Conservation (phyloP, 2,329 filamentous ascomycete genomes). For the Scolecobasidium constrictum region DNA sequence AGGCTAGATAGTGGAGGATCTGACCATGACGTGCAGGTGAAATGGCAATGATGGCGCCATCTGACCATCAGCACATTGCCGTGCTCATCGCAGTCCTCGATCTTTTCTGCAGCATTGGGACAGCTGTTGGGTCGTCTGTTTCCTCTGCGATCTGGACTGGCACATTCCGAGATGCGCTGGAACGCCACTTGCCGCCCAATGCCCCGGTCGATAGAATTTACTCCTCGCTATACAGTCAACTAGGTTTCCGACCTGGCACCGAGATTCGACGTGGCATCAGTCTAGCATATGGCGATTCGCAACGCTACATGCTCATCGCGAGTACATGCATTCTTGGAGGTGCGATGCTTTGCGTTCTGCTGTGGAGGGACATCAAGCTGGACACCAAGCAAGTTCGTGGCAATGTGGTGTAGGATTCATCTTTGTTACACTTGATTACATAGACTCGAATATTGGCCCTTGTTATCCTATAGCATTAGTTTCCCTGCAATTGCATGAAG, state of each 20-base stretch:
- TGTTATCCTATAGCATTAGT: no score
- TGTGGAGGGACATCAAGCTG: constrained; percentile 7
- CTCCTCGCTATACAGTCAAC: constrained; percentile 2
- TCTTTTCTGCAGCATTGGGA: constrained; percentile 18
- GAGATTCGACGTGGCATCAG: constrained; percentile 1
- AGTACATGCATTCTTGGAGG: constrained; percentile 2
- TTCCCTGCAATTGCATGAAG: no score
- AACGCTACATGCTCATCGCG: constrained; percentile 8
- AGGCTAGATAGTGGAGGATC: no score
- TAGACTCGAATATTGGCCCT: no score
- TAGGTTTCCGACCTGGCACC: constrained; percentile 5
- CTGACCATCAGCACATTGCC: constrained; percentile 22
- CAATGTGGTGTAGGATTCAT: no score
- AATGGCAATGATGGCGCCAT: constrained; percentile 18
- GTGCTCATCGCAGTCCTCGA: constrained; percentile 19
- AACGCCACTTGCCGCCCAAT: not conserved
- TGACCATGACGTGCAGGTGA: no score
- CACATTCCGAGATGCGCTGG: constrained; percentile 12
- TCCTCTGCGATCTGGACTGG: constrained; percentile 23
- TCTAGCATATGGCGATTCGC: constrained; percentile 7
- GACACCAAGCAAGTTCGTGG: constrained; percentile 11
- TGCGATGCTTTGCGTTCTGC: not conserved
- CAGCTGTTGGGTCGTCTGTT: constrained; percentile 19
- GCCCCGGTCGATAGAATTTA: not conserved
- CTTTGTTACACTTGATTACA: no score